Conservation (phyloP, 139 green algal genomes). For the Limnomonas spitsbergensis region DNA sequence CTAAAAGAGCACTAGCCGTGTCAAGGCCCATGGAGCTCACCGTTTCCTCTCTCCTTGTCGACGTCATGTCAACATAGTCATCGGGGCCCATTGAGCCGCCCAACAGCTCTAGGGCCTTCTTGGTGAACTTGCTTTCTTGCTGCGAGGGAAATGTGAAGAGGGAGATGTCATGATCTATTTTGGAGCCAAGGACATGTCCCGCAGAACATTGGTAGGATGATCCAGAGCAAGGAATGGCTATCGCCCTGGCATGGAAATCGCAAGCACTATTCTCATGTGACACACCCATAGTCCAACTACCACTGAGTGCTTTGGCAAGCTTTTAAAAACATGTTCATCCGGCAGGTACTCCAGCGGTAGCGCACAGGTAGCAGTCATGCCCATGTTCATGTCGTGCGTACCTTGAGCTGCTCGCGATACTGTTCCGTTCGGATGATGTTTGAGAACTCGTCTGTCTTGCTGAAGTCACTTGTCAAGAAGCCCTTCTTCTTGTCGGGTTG, state of each 20-base stretch:
- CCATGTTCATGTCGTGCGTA: too few relatives aligned
- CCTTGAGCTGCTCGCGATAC: constrained; percentile 74
- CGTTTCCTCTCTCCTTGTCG: not conserved
- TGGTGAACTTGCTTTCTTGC: constrained; percentile 67
- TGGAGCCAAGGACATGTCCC: not conserved
- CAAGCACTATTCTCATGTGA: too few relatives aligned
- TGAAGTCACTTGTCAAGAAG: constrained; percentile 78
- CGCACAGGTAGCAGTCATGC: too few relatives aligned
- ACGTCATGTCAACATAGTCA: not conserved
- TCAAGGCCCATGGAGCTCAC: not conserved
- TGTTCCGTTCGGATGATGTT: constrained; percentile 74
- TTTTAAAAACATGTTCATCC: too few relatives aligned
- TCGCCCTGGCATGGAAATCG: too few relatives aligned
- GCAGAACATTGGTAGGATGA: too few relatives aligned
- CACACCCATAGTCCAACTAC: too few relatives aligned
- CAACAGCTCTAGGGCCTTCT: constrained; percentile 64
- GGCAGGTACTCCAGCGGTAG: too few relatives aligned
- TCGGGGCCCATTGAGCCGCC: constrained; percentile 1
- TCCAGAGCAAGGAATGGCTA: too few relatives aligned
- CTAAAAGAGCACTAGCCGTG: not conserved
- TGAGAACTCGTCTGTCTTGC: constrained; percentile 79
- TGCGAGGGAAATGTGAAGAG: constrained; percentile 19
- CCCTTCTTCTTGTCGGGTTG: constrained; percentile 65
- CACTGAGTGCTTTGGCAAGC: too few relatives aligned
- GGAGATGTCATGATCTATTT: not conserved